Base-by-base conservation (phyloP, 2,329 filamentous ascomycete genomes). In the Ophiostoma ulmi region DNA sequence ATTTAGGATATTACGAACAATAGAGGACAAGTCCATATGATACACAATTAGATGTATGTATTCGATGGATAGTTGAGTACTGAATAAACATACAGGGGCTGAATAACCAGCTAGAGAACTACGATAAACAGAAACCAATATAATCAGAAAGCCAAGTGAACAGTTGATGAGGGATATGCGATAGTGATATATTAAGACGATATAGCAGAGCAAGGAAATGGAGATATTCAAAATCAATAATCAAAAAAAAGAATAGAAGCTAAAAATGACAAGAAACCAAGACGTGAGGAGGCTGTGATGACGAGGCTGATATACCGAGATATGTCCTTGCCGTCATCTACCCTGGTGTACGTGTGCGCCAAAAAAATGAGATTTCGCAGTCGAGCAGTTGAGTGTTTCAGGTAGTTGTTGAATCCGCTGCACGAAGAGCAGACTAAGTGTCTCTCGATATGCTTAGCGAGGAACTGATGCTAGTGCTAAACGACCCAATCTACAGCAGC, bases 181-280 rank as follows among this genome's bases (percentile, higher is more conserved):
- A 58, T 58, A 13, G n/a, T 22, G n/a, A 26, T 22, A 58, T 58
- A 58, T 58, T 58, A 58, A 26, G n/a, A 58, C 52, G 52, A 10
- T 58, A 14, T 58, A 58, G 22, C 52, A 26, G 22, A 58, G 22
- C n/a, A 58, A 58, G 22, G n/a, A 58, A 58, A 58, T 5, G 10
- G 52, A 58, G 22, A 58, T 26, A 4, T 13, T 11, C 52, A 58
- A 58, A 17, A 17, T 26, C 39, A 44, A 44, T 13, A 44, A 58
- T 22, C 52, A 58, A 58, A n/a, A 26, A 58, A 55, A 13, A 58
- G 52, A 58, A 58, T 58, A 58, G 52, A 58, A 58, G 52, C 52
- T 26, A 26, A 22, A 26, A 58, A 26, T 26, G 22, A 58, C 52
- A 58, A 26, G 52, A 14, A 58, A 26, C 52, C 52, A 58, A 58